Base-by-base conservation (phyloP, 2,329 filamentous ascomycete genomes). In the Pezicula radicicola region DNA sequence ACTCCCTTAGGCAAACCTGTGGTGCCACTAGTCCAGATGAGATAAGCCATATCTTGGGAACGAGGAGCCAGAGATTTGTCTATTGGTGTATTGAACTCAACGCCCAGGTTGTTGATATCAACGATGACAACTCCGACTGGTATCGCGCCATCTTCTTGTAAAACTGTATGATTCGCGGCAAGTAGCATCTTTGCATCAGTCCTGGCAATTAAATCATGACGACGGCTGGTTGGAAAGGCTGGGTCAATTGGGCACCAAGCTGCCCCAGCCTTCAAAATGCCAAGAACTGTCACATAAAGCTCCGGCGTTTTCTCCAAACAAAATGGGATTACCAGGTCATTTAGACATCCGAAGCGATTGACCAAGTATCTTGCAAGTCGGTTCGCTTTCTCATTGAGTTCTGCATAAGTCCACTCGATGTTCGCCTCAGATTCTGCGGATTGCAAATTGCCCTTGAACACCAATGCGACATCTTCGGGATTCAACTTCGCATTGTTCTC, bases 311-410 rank as follows among this genome's bases (percentile, higher is more conserved):
- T 63, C 16, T 62, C 53, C 28, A 60, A 60, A 43, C 52, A 59
- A 7, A 63, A 42, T 12, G 52, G 50, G 21, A 63, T 49, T 2
- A 56, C 78, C 30, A 69, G 72, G 1, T 87, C 84, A 0, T 79
- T 72, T 0, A 65, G 56, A 1, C 81, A 69, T 2, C 75, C 77
- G 19, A 75, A 67, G 0, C 66, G 61, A 1, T 71, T 63, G 1
- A 94, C 70, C 9, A 91, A 65, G 43, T 46, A 46, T 48, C 84
- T 76, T 0, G 89, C 88, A n/a, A 93, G 78, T 55, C 76, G 77
- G 60, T 93, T 90, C 1, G 87, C 88, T 57, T 84, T 79, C 0
- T 74, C 65, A 58, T 95, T 72, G 1, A 96, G 73, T 53, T 91
- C 74, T 13, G 63, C 64, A 61, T 91, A 96, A 0, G 80, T 87